These are phyloP conservation scores for Anthracocystis setariae DNA, from an alignment of 1,284 basidiomycete genomes.

Conservation along the genomic window DNA sequence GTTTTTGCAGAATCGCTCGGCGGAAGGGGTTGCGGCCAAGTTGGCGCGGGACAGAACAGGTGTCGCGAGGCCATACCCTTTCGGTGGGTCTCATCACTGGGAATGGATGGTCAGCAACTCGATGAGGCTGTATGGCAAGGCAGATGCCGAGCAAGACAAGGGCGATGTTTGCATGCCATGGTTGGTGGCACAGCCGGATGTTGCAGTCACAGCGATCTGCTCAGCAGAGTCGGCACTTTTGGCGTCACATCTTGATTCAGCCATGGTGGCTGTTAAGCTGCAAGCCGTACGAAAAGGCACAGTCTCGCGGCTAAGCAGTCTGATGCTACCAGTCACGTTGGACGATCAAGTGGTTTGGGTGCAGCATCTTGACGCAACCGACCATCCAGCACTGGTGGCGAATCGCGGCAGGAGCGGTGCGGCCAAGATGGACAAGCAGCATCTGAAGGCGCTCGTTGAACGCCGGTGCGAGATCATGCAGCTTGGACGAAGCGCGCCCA, in stretches of 20 bases:
- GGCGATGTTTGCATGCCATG: slow-evolving; percentile 6
- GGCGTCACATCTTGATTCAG: slow-evolving; percentile 15
- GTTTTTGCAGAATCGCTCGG: slow-evolving; percentile 13
- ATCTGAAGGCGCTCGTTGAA: slow-evolving; percentile 37
- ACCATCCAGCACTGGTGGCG: slow-evolving; percentile 32
- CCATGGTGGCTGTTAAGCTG: slow-evolving; percentile 44
- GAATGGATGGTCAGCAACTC: slow-evolving; percentile 41
- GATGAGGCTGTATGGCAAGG: slow-evolving; percentile 16
- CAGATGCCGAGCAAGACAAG: background rate
- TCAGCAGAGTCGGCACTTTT: slow-evolving; percentile 7
- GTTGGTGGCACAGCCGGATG: slow-evolving; percentile 13
- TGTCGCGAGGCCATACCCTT: slow-evolving; percentile 28
- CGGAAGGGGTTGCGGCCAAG: slow-evolving; percentile 13
- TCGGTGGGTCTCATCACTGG: slow-evolving; percentile 26
- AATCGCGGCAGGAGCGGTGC: slow-evolving; percentile 16
- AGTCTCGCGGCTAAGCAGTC: slow-evolving; percentile 25
- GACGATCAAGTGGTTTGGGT: slow-evolving; percentile 39
- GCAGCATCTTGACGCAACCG: slow-evolving; percentile 31
- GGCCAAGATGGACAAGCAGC: slow-evolving; percentile 28
- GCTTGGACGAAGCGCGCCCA: slow-evolving; percentile 33
- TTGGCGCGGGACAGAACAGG: slow-evolving; percentile 29
- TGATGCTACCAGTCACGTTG: slow-evolving; percentile 29
- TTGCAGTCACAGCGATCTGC: background rate
- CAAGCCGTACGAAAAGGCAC: slow-evolving; percentile 44
- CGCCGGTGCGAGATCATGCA: slow-evolving; percentile 43